These are phyloP conservation scores for Scortechinia acanthostroma DNA, from an alignment of 2,329 filamentous ascomycete species.

Conservation along the genomic window DNA sequence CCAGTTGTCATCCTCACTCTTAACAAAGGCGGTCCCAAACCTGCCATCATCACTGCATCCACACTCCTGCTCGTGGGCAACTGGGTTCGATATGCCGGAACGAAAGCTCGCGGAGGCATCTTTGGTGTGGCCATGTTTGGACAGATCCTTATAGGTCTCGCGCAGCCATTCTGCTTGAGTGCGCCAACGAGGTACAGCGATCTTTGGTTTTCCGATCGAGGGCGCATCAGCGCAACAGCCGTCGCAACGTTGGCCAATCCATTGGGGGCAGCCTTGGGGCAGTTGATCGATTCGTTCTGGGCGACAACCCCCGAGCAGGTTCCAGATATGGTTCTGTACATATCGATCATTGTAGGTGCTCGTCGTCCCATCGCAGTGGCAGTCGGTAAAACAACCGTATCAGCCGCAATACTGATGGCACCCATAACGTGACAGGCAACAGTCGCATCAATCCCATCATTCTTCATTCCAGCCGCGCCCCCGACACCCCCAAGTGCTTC, in stretches of 20 bases:
- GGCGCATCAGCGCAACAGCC: slow-evolving; percentile 81
- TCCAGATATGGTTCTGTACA: slow-evolving; percentile 76
- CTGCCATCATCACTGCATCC: slow-evolving; percentile 68
- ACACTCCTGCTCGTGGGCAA: slow-evolving; percentile 74
- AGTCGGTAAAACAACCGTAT: background rate
- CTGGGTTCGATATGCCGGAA: slow-evolving; percentile 82
- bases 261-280: slow-evolving; percentile 79
- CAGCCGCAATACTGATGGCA: background rate
- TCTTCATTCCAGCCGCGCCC: slow-evolving; percentile 72
- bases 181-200: slow-evolving; percentile 88
- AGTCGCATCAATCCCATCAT: slow-evolving; percentile 63
- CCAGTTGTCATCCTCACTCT: slow-evolving; percentile 61
- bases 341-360: slow-evolving; percentile 68
- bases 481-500: slow-evolving; percentile 73
- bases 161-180: slow-evolving; percentile 85
- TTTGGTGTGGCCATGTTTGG: slow-evolving; percentile 81
- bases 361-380: background rate
- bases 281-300: slow-evolving; percentile 78
- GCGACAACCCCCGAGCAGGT: slow-evolving; percentile 56
- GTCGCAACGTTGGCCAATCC: slow-evolving; percentile 81
- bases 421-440: slow-evolving; percentile 38
- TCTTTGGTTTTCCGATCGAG: slow-evolving; percentile 82
- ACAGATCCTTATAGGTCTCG: slow-evolving; percentile 80
- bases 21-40: slow-evolving; percentile 56
- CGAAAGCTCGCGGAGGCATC: slow-evolving; percentile 43